Conservation (phyloP, 441 rosid genomes). For the Pelargonium citronellum region DNA sequence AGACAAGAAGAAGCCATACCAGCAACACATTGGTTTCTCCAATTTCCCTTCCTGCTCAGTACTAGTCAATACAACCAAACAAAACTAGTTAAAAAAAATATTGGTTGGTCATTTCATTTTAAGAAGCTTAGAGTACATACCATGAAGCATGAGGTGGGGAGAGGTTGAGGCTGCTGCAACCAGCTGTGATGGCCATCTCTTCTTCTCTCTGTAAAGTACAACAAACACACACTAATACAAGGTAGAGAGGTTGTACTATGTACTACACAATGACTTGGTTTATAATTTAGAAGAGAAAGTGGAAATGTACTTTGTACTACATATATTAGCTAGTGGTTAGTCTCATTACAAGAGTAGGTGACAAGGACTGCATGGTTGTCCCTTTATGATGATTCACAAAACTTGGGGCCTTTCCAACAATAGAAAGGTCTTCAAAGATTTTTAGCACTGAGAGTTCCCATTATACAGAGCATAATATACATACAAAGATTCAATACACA, state of each 20-base stretch:
- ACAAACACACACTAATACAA: too few relatives aligned
- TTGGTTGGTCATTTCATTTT: neutral
- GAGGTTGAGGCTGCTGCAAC: slow-evolving; percentile 5
- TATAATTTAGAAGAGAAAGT: neutral
- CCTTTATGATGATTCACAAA: neutral
- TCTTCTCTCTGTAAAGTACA: neutral
- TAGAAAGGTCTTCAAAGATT: too few relatives aligned
- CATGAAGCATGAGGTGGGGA: neutral
- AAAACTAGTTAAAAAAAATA: neutral
- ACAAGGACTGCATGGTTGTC: neutral
- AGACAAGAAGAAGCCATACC: slow-evolving; percentile 25
- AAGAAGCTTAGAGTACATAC: neutral
- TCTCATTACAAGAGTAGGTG: neutral
- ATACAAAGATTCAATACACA: too few relatives aligned
- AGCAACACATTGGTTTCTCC: slow-evolving; percentile 21
- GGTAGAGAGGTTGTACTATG: neutral
- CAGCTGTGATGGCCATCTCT: neutral
- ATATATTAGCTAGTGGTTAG: neutral
- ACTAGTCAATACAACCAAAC: neutral
- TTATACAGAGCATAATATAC: too few relatives aligned
- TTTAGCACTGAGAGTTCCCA: too few relatives aligned
- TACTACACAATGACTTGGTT: neutral
- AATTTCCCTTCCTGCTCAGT: slow-evolving; percentile 21
- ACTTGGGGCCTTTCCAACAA: neutral
- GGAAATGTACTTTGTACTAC: neutral